A percentile compares a stretch with the other conserved stretches of the same genome.
phyloP scores from a whole-genome alignment of 1,139 yeast genomes.

The Sugiyamaella neomexicana region DNA sequence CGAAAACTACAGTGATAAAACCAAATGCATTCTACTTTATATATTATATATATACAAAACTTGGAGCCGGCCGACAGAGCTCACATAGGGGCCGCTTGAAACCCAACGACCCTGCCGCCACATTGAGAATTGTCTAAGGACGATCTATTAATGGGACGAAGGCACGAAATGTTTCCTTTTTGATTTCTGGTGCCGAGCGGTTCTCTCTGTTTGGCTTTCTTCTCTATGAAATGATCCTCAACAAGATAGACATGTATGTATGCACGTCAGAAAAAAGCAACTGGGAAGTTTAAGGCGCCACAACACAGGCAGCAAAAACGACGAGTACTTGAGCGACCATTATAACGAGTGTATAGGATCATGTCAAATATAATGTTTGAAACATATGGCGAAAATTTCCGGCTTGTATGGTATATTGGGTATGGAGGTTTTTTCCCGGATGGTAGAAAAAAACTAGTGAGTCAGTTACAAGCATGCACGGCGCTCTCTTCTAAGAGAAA shows the following conservation, averaged over 20 bases:
- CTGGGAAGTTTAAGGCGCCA: too few relatives aligned
- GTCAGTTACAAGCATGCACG: too few relatives aligned
- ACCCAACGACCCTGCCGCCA: constrained; percentile 1
- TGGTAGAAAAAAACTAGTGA: too few relatives aligned
- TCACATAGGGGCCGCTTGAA: too few relatives aligned
- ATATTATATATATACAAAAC: neutral
- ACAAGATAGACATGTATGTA: neutral
- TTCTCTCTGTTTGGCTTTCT: neutral
- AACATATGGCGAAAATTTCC: too few relatives aligned
- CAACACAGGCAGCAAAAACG: too few relatives aligned
- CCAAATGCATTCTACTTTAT: too few relatives aligned
- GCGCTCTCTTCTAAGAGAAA: too few relatives aligned
- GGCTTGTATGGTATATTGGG: neutral
- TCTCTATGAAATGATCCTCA: neutral
- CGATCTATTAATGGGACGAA: neutral
- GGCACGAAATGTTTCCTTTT: neutral
- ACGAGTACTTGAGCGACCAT: too few relatives aligned
- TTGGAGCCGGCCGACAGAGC: too few relatives aligned
- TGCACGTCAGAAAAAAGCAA: neutral
- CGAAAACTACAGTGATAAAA: too few relatives aligned
- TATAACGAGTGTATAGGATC: too few relatives aligned
- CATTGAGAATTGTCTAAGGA: neutral
- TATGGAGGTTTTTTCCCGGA: neutral
- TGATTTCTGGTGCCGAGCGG: neutral
- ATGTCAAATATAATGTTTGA: neutral